These are phyloP conservation scores for Cercophora newfieldiana DNA, from an alignment of 495 filamentous ascomycete genomes.

Conservation along the genomic window DNA sequence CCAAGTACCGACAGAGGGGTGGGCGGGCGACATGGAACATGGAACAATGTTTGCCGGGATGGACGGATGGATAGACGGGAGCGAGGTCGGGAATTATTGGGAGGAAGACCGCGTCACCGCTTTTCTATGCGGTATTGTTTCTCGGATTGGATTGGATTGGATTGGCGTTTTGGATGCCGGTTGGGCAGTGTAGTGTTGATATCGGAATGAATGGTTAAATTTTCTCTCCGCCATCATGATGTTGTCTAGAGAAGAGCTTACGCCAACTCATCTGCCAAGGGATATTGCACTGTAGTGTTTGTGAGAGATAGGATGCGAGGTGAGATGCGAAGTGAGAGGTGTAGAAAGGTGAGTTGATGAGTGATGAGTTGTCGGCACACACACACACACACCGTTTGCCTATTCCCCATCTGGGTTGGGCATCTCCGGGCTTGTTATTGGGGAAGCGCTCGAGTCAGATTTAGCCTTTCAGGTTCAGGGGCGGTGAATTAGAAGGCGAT, in stretches of 20 bases:
- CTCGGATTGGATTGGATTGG: not conserved
- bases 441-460: too few species aligned
- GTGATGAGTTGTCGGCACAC: too few species aligned
- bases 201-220: not conserved
- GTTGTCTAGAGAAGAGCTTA: not conserved
- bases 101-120: not conserved
- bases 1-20: not conserved
- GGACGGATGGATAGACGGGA: not conserved
- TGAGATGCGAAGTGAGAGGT: not conserved
- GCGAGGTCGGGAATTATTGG: not conserved
- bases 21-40: not conserved
- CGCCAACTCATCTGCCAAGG: too few species aligned
- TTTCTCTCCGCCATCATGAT: not conserved
- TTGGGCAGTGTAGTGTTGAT: not conserved
- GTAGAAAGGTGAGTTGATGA: not conserved
- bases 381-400: not conserved
- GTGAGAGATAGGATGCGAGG: too few species aligned
- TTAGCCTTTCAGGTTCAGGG: too few species aligned
- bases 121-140: not conserved
- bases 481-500: too few species aligned
- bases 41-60: too few species aligned
- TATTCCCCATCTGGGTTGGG: not conserved
- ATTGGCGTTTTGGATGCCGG: not conserved
- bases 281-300: too few species aligned
- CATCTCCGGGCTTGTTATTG: too few species aligned